A percentile compares a stretch with the other conserved stretches of the same genome.
phyloP scores from a whole-genome alignment of 805 yeast genomes.

The Spathaspora sp. region DNA sequence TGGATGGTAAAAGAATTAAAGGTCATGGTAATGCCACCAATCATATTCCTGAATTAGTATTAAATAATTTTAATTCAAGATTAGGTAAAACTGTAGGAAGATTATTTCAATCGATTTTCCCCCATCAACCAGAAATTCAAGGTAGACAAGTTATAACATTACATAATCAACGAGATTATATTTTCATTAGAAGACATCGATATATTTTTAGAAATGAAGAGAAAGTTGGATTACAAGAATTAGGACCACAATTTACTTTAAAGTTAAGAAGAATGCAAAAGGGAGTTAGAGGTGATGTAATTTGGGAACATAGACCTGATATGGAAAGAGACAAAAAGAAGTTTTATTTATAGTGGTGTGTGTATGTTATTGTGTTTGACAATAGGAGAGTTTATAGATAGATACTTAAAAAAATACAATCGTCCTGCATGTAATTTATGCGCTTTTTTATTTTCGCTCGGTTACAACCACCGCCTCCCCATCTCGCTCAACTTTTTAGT shows the following conservation, averaged over 20 bases:
- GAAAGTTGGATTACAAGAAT: slow-evolving; percentile 89
- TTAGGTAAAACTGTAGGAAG: slow-evolving; percentile 92
- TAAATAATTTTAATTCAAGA: slow-evolving; percentile 90
- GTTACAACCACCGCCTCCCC: neutral
- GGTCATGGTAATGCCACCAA: slow-evolving; percentile 92
- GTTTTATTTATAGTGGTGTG: slow-evolving; percentile 63
- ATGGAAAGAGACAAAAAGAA: slow-evolving; percentile 96
- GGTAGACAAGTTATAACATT: slow-evolving; percentile 95
- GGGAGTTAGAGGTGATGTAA: slow-evolving; percentile 88
- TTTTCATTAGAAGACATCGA: slow-evolving; percentile 93
- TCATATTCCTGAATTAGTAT: slow-evolving; percentile 86
- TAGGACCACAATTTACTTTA: slow-evolving; percentile 95
- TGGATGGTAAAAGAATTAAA: slow-evolving; percentile 66
- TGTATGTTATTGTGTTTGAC: slow-evolving; percentile 1
- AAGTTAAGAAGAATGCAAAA: slow-evolving; percentile 83
- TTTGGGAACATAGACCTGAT: slow-evolving; percentile 94
- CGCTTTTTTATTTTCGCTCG: neutral
- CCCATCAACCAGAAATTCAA: slow-evolving; percentile 87
- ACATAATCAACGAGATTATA: slow-evolving; percentile 94
- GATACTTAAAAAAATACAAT: neutral
- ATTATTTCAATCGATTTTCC: slow-evolving; percentile 86
- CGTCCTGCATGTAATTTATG: neutral
- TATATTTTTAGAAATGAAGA: slow-evolving; percentile 87
- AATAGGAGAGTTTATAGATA: neutral
- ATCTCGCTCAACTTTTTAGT: too few species aligned